These are phyloP conservation scores for Setomelanomma holmii DNA, from an alignment of 2,329 filamentous ascomycete species.

Conservation along the genomic window DNA sequence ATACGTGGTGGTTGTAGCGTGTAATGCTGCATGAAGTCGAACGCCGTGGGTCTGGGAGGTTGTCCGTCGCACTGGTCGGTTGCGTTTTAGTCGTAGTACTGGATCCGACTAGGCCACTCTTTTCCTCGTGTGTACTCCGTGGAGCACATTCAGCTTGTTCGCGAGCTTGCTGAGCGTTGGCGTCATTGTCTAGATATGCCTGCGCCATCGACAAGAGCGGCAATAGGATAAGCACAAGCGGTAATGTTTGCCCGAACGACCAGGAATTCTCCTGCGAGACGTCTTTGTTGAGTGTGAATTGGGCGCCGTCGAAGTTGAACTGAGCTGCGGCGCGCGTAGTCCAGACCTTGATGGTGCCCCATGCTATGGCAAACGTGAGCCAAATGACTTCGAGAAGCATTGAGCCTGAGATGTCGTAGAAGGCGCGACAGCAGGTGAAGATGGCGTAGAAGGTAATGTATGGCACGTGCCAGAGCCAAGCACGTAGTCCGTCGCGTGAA, in stretches of 20 bases:
- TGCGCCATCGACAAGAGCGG: constrained; percentile 32
- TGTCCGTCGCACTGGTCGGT: neutral
- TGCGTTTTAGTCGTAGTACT: neutral
- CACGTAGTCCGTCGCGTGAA: constrained; percentile 1
- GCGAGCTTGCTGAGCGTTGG: constrained; percentile 17
- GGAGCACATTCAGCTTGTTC: neutral
- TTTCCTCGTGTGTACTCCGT: neutral
- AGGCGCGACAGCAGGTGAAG: constrained; percentile 15
- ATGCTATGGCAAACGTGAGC: constrained; percentile 33
- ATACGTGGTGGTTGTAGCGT: constrained; percentile 13
- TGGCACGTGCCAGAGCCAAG: constrained; percentile 9
- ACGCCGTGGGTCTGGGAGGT: constrained; percentile 1
- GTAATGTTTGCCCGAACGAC: constrained; percentile 37
- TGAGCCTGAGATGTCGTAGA: constrained; percentile 25
- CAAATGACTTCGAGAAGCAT: constrained; percentile 35
- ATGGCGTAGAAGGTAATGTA: constrained; percentile 17
- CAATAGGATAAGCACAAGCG: constrained; percentile 30
- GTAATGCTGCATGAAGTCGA: constrained; percentile 11
- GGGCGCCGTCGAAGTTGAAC: constrained; percentile 13
- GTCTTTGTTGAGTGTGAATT: constrained; percentile 14
- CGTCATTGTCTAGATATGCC: constrained; percentile 33
- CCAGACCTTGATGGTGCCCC: constrained; percentile 35
- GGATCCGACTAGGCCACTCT: neutral
- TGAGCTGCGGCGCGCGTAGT: constrained; percentile 17
- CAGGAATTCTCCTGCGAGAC: constrained; percentile 27